A percentile compares a stretch with the other conserved stretches of the same genome.
phyloP scores from a whole-genome alignment of 2,329 filamentous ascomycete species.

The Grosmannia huntii region DNA sequence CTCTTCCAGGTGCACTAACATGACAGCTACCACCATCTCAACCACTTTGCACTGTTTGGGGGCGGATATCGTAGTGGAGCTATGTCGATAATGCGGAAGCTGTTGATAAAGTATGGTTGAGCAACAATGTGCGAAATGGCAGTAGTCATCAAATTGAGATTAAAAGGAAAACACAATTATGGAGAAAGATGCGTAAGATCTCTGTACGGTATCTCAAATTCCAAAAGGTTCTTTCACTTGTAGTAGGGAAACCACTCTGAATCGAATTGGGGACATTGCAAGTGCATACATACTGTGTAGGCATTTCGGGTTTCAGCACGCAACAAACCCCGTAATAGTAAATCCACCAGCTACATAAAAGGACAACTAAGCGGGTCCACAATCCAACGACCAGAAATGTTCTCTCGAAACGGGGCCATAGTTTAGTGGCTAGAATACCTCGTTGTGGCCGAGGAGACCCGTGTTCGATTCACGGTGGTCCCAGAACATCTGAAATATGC shows the following conservation, averaged over 20 bases:
- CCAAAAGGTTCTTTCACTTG: no score
- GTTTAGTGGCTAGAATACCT: slow-evolving; percentile 14
- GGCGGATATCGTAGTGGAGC: slow-evolving; percentile 65
- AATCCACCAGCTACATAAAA: not conserved
- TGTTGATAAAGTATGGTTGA: slow-evolving; percentile 58
- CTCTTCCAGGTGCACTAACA: not conserved
- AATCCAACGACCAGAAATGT: not conserved
- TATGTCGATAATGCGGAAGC: slow-evolving; percentile 62
- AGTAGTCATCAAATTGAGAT: no score
- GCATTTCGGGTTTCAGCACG: no score
- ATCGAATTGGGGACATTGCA: no score
- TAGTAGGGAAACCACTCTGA: no score
- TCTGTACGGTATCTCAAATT: no score
- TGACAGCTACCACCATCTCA: slow-evolving; percentile 71
- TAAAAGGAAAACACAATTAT: no score
- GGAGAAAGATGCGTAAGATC: no score
- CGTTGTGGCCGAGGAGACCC: slow-evolving; percentile 14
- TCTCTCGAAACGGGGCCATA: slow-evolving; percentile 5
- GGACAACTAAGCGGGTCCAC: not conserved
- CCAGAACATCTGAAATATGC: not conserved
- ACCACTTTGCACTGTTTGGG: slow-evolving; percentile 78
- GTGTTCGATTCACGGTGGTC: slow-evolving; percentile 14
- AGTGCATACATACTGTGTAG: no score
- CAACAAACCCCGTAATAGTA: not conserved
- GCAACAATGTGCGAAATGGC: not conserved